Evolutionary conservation across 345 rosid species (phyloP), one percentile per base, ranked within the genome.

Genomic region (Ceriops decandra): DNA sequence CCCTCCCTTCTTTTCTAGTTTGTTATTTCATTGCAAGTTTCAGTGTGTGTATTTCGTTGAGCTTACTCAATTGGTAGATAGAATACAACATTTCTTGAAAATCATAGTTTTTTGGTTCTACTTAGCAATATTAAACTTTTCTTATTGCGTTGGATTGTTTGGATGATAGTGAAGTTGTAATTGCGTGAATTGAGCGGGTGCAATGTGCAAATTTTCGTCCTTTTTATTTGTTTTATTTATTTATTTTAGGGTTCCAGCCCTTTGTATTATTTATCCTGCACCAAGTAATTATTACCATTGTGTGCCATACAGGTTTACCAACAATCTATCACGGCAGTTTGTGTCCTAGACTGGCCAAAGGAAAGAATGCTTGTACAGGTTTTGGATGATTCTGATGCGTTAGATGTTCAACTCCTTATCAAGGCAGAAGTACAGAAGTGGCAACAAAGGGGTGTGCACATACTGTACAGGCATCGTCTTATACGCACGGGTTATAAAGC

Each of bases 401-500:
- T 79, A 69, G 93, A 89, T 51, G 87, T 82, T 71, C 97, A 91
- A 80, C 75, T 74, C 46, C 91, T 89, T 69, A 86, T 91, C 65
- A 87, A 91, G 76, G 85, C 93, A 17, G 97, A 91, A 80, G 96
- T 91, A 33, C 91, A 83, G 75, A 91, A 89, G 76, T 91, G 97
- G 96, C 97, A 91, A 61, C 95, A 89, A 62, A 83, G 91, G 76
- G 97, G 96, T 72, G 85, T 89, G 22, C 84, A 70, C 56, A 86
- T 91, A 38, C 17, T 89, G 68, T 91, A 91, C 68, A 83, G 97
- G 49, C 97, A 91, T 63, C 96, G 97, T 57, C 95, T 91, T 56
- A 85, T 91, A 51, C 86, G 93, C 47, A 86, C 96, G 2, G 97
- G 97, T 63, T 91, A 87, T 79, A 91, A 91, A 82, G 97, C 97